phyloP scores from a whole-genome alignment of 2,329 filamentous ascomycete genomes.

The Huntiella decipiens region DNA sequence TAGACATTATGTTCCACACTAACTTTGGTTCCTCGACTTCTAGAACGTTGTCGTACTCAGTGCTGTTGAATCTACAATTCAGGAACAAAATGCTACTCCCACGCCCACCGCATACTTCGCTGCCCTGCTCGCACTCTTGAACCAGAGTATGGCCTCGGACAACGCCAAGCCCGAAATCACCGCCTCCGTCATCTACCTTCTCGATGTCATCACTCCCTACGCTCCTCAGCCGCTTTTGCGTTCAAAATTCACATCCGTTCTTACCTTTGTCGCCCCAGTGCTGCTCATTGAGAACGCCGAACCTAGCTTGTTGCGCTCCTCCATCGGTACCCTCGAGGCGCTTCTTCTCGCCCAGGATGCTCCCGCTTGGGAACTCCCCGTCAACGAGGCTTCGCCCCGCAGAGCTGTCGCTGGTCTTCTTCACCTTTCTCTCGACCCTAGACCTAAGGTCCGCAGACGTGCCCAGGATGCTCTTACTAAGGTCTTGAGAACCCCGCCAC shows the following conservation, averaged over 20 bases:
- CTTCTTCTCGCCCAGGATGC: conserved; percentile 77
- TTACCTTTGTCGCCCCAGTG: conserved; percentile 68
- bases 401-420: conserved; percentile 74
- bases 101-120: conserved; percentile 89
- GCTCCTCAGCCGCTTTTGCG: conserved; percentile 73
- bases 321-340: conserved; percentile 87
- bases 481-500: conserved; percentile 68
- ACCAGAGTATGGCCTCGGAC: conserved; percentile 51
- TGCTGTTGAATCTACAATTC: conserved; percentile 82
- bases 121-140: conserved; percentile 73
- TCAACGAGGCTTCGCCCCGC: conserved; percentile 67
- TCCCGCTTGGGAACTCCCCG: conserved; percentile 69
- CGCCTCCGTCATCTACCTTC: conserved; percentile 78
- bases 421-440: conserved; percentile 63
- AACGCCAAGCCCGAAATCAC: conserved; percentile 66
- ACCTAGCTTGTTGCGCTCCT: conserved; percentile 67
- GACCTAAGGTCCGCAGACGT: conserved; percentile 86
- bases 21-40: not conserved
- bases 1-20: not conserved
- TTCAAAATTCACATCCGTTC: conserved; percentile 87
- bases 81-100: conserved; percentile 65
- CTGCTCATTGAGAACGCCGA: conserved; percentile 66
- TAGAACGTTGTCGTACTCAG: conserved; percentile 73
- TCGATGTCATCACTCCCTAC: conserved; percentile 76
- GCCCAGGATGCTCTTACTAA: conserved; percentile 76